Evolutionary conservation across 768 basidiomycete genomes (phyloP).

Genomic region (Amanita molliuscula): DNA sequence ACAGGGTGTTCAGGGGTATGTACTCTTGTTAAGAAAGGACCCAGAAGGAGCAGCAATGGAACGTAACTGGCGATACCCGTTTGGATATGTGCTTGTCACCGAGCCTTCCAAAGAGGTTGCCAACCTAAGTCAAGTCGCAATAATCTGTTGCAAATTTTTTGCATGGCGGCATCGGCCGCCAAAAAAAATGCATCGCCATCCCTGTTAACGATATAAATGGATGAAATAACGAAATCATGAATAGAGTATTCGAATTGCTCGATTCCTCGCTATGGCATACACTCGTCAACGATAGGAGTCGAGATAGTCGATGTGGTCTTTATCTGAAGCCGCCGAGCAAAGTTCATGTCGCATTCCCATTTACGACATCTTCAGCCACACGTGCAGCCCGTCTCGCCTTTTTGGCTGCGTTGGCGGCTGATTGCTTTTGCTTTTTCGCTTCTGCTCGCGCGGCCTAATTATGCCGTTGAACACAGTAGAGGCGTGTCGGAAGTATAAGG

Average conservation of each 20-base stretch:
- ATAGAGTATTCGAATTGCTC: too few relatives aligned
- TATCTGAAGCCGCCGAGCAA: neutral
- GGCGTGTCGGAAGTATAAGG: neutral
- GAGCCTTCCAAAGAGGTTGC: too few relatives aligned
- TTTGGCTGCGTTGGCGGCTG: constrained; percentile 84
- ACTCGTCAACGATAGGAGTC: neutral
- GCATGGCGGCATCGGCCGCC: too few relatives aligned
- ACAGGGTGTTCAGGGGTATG: neutral
- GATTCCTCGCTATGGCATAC: neutral
- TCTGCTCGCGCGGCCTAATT: constrained; percentile 49
- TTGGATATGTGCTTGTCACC: too few relatives aligned
- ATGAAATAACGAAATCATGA: too few relatives aligned
- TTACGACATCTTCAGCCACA: constrained; percentile 29
- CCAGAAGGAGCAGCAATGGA: too few relatives aligned
- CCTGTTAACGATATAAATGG: too few relatives aligned
- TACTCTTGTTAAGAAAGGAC: neutral
- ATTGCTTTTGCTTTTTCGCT: constrained; percentile 77
- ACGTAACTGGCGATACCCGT: too few relatives aligned
- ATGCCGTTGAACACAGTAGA: constrained; percentile 2
- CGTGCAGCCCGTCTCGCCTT: constrained; percentile 69
- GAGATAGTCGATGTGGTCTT: neutral
- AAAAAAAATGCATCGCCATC: too few relatives aligned
- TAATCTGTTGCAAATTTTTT: too few relatives aligned
- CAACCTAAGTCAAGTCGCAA: too few relatives aligned
- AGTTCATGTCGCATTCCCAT: constrained; percentile 2